phyloP scores from a whole-genome alignment of 805 yeast species.

The Metschnikowia picachoensis region DNA sequence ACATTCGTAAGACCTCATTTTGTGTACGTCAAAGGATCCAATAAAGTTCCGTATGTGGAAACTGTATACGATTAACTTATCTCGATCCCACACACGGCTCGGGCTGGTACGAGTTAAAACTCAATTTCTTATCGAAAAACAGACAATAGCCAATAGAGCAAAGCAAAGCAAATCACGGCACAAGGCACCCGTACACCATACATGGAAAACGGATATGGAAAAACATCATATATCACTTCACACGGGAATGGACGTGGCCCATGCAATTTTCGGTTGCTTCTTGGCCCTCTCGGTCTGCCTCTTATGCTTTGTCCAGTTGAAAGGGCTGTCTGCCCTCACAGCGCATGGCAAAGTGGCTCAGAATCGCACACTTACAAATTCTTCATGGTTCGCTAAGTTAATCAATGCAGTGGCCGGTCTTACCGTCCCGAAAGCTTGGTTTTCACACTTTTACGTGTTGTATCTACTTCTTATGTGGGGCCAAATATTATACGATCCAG shows the following conservation, averaged over 20 bases:
- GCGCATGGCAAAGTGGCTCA: constrained; percentile 15
- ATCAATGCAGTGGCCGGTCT: constrained; percentile 12
- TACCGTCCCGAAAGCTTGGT: constrained; percentile 62
- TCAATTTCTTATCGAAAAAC: too few relatives aligned
- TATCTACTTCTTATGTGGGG: constrained; percentile 35
- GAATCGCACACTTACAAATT: neutral
- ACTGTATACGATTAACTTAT: too few relatives aligned
- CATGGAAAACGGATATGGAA: neutral
- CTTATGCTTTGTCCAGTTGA: constrained; percentile 1
- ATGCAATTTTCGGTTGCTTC: constrained; percentile 1
- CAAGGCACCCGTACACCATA: constrained; percentile 2
- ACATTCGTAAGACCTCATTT: too few relatives aligned
- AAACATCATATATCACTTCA: neutral
- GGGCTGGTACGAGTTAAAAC: too few relatives aligned
- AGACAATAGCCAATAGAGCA: neutral
- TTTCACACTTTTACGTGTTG: constrained; percentile 55
- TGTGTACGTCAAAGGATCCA: too few relatives aligned
- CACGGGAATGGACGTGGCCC: neutral
- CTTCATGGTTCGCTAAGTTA: neutral
- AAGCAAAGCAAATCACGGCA: neutral
- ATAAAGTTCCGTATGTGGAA: too few relatives aligned
- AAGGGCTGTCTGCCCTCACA: constrained; percentile 10
- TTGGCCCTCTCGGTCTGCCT: constrained; percentile 3
- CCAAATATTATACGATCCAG: constrained; percentile 13
- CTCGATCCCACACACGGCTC: too few relatives aligned